These are phyloP conservation scores for Circinella umbellata DNA, from an alignment of 371 early-diverging fungal species.

Conservation along the genomic window DNA sequence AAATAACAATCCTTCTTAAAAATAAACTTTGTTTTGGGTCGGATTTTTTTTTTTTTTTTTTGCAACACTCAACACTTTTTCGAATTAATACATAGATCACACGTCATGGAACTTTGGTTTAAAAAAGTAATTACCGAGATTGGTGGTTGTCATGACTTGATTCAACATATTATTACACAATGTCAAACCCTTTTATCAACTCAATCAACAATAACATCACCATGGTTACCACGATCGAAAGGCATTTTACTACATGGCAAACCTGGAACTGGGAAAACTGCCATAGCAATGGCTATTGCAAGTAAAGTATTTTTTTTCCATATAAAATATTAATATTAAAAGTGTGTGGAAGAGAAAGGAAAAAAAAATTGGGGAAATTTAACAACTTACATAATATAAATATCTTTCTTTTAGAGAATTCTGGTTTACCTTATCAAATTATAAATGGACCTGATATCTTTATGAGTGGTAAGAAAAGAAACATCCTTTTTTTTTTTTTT, in stretches of 20 bases:
- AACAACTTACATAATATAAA: neutral
- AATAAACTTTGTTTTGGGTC: too few relatives aligned
- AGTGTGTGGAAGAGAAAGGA: neutral
- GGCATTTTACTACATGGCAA: constrained; percentile 60
- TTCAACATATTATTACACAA: constrained; percentile 32
- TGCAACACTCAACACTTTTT: neutral
- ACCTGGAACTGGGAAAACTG: constrained; percentile 73
- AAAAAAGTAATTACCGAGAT: constrained; percentile 32
- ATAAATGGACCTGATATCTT: constrained; percentile 78
- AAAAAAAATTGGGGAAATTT: neutral
- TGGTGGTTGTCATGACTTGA: constrained; percentile 48
- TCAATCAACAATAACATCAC: constrained; percentile 21
- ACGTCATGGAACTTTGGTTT: constrained; percentile 33
- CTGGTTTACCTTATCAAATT: constrained; percentile 58
- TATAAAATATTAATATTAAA: neutral
- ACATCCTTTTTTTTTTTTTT: neutral
- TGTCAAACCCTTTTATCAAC: neutral
- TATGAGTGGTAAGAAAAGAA: constrained; percentile 51
- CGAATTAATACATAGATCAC: neutral
- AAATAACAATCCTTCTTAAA: too few relatives aligned
- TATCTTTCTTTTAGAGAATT: constrained; percentile 27
- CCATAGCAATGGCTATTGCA: constrained; percentile 57
- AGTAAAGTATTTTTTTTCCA: constrained; percentile 31
- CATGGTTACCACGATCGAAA: constrained; percentile 38
- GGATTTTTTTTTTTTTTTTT: neutral